These are phyloP conservation scores for Crepidotus sp. DNA, from an alignment of 1,284 basidiomycete genomes.

Conservation along the genomic window DNA sequence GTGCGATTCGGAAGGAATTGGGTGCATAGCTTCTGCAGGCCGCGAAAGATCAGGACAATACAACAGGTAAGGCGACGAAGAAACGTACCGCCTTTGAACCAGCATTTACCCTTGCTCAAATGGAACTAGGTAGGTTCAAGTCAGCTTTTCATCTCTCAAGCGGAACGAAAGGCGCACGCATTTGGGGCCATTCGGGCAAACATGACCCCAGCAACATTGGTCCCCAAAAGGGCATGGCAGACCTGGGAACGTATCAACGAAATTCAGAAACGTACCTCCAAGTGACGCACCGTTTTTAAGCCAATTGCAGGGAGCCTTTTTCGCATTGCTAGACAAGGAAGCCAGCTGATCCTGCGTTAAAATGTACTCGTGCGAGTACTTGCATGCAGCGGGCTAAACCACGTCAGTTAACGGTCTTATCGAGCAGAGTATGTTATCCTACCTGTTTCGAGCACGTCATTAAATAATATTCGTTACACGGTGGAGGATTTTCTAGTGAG, in stretches of 20 bases:
- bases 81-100: constrained; percentile 70
- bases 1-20: neutral
- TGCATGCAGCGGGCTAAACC: constrained; percentile 52
- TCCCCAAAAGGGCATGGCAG: constrained; percentile 62
- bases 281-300: constrained; percentile 54
- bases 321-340: constrained; percentile 58
- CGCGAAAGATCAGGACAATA: neutral
- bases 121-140: constrained; percentile 37
- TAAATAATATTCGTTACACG: constrained; percentile 73
- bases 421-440: constrained; percentile 20
- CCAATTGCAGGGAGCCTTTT: constrained; percentile 75
- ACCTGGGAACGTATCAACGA: constrained; percentile 31
- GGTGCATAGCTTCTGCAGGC: constrained; percentile 23
- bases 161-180: constrained; percentile 6
- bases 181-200: constrained; percentile 63
- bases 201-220: constrained; percentile 71
- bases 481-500: constrained; percentile 57
- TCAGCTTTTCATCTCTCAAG: neutral
- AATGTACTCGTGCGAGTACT: constrained; percentile 71
- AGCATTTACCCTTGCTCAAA: constrained; percentile 64
- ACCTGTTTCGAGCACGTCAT: constrained; percentile 74
- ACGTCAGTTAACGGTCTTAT: neutral
- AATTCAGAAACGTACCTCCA: neutral
- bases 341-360: constrained; percentile 60
- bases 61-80: neutral